phyloP scores from a whole-genome alignment of 768 basidiomycete species.

The Boletus speciosus region DNA sequence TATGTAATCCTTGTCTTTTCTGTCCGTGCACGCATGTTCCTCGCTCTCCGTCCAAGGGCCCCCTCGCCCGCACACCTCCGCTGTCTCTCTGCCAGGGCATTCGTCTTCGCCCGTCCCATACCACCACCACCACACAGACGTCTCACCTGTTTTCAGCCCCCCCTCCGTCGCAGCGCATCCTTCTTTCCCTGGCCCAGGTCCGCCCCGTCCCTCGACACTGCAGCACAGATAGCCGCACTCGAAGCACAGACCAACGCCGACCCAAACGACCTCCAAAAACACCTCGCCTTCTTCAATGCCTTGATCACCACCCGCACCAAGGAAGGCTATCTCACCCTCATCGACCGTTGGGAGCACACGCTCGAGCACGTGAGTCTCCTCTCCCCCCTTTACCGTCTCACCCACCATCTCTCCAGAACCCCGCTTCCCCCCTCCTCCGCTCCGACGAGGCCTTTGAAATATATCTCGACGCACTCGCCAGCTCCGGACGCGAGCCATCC shows the following conservation, averaged over 20 bases:
- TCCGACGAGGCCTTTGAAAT: constrained; percentile 71
- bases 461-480: constrained; percentile 69
- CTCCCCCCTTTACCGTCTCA: background rate
- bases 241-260: constrained; percentile 76
- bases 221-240: constrained; percentile 66
- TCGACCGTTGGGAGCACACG: constrained; percentile 80
- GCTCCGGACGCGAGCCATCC: constrained; percentile 51
- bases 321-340: constrained; percentile 67
- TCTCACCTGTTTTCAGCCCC: constrained; percentile 33
- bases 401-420: constrained; percentile 45
- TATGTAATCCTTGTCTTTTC: constrained; percentile 9
- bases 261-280: constrained; percentile 65
- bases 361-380: constrained; percentile 68
- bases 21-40: background rate
- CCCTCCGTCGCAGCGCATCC: constrained; percentile 23
- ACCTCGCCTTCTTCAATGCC: constrained; percentile 66
- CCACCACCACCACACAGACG: constrained; percentile 12
- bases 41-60: background rate
- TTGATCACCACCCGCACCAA: constrained; percentile 61
- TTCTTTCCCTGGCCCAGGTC: constrained; percentile 38
- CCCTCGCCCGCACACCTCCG: background rate
- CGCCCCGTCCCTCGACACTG: constrained; percentile 58
- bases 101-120: background rate
- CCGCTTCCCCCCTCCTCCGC: constrained; percentile 62
- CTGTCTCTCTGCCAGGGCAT: background rate